Percentiles rank a stretch among this genome's conserved stretches.
Evolutionary conservation across 2,329 filamentous ascomycete genomes (phyloP).

Genomic region (Aspergillus aculeatinus): DNA sequence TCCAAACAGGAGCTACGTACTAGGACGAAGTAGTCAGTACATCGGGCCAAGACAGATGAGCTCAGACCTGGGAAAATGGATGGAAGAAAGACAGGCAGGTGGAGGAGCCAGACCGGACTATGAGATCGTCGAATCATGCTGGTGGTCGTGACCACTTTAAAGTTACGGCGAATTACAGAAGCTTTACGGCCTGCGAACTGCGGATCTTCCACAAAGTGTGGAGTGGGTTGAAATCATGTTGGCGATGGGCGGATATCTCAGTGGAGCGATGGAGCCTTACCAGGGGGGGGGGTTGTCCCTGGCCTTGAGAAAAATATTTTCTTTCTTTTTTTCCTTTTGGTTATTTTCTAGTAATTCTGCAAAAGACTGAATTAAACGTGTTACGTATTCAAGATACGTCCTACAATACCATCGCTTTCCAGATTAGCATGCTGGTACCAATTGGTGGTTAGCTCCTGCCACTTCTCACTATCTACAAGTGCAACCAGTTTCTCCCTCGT

Average conservation of each 20-base stretch:
- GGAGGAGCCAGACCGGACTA: constrained; percentile 16
- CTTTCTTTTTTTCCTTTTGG: neutral
- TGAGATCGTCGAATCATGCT: constrained; percentile 24
- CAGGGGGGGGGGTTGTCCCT: constrained; percentile 25
- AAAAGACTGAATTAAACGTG: constrained; percentile 4
- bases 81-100: constrained; percentile 14
- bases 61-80: constrained; percentile 20
- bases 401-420: neutral
- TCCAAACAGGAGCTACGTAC: constrained; percentile 16
- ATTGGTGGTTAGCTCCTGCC: neutral
- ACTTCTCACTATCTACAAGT: too few relatives aligned
- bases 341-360: neutral
- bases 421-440: neutral
- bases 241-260: constrained; percentile 25
- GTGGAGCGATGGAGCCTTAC: constrained; percentile 25
- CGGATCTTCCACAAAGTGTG: constrained; percentile 30
- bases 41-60: constrained; percentile 21
- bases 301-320: constrained; percentile 13
- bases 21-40: constrained; percentile 10
- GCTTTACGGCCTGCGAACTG: constrained; percentile 32
- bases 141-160: constrained; percentile 21
- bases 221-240: constrained; percentile 29
- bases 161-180: constrained; percentile 33
- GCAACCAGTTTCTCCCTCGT: neutral
- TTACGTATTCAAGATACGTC: neutral